Conservation (phyloP, 306 rosid species). For the Castanea crenata region DNA sequence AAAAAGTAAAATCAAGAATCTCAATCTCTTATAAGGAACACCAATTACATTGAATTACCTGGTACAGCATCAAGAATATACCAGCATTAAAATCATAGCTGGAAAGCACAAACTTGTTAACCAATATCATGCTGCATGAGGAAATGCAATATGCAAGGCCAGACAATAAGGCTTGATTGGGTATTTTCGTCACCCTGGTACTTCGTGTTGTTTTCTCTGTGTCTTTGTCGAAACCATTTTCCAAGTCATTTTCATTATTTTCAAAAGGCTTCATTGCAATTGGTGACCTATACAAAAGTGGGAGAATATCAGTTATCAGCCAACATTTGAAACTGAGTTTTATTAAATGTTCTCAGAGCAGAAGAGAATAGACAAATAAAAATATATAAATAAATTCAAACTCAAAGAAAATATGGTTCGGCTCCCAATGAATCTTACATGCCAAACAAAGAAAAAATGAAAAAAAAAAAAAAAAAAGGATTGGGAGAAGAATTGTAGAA, state of each 20-base stretch:
- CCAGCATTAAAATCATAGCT: constrained; percentile 90
- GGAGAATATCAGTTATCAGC: not conserved
- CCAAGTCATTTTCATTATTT: constrained; percentile 56
- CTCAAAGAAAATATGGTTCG: not conserved
- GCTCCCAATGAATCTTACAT: not conserved
- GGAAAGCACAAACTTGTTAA: constrained; percentile 91
- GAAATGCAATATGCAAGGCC: constrained; percentile 91
- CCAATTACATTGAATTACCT: constrained; percentile 46
- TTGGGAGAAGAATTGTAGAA: not conserved
- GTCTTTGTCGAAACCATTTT: constrained; percentile 59
- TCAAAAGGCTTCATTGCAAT: constrained; percentile 60
- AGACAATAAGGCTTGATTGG: constrained; percentile 82
- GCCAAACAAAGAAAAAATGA: not conserved
- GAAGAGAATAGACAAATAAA: not conserved
- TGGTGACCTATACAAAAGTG: constrained; percentile 23
- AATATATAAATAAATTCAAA: not conserved
- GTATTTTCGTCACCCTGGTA: constrained; percentile 45
- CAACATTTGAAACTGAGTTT: not conserved
- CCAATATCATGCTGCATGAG: constrained; percentile 89
- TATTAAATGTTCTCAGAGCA: not conserved
- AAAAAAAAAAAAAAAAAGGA: not conserved
- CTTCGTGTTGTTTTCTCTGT: constrained; percentile 40
- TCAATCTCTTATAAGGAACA: not conserved
- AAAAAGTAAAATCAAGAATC: not conserved
- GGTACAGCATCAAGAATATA: constrained; percentile 88